These are phyloP conservation scores for Paecilomyces variotii DNA, from an alignment of 2,329 filamentous ascomycete species.

Conservation along the genomic window DNA sequence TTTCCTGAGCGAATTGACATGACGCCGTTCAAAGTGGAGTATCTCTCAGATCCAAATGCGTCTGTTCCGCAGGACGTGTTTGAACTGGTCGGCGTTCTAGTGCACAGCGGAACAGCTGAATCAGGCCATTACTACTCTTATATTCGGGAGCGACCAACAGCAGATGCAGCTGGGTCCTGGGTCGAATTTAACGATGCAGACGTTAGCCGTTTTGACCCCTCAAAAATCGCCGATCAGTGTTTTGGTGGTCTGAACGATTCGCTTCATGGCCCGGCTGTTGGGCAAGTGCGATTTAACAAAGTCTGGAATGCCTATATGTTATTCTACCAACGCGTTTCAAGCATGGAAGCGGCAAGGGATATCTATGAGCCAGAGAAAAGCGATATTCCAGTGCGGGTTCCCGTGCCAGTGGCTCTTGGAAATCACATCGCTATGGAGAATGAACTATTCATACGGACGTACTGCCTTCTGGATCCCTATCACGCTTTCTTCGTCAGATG, in stretches of 20 bases:
- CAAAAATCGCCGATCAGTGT: constrained; percentile 64
- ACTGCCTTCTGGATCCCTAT: constrained; percentile 68
- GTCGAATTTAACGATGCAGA: constrained; percentile 91
- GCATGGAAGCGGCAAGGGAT: constrained; percentile 49
- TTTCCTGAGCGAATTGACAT: constrained; percentile 82
- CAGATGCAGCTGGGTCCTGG: constrained; percentile 52
- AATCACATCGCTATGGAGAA: constrained; percentile 64
- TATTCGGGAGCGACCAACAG: constrained; percentile 66
- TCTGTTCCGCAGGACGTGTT: constrained; percentile 64
- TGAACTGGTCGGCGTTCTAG: constrained; percentile 87
- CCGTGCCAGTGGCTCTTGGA: constrained; percentile 38
- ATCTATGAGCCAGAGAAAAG: constrained; percentile 37
- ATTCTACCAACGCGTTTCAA: constrained; percentile 79
- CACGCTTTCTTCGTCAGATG: constrained; percentile 61
- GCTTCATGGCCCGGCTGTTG: constrained; percentile 39
- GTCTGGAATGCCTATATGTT: constrained; percentile 90
- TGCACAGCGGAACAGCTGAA: constrained; percentile 87
- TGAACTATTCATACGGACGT: constrained; percentile 61
- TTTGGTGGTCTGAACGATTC: constrained; percentile 65
- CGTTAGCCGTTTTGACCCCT: constrained; percentile 67
- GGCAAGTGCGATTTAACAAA: constrained; percentile 51
- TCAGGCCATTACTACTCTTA: constrained; percentile 98
- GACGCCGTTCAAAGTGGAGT: constrained; percentile 79
- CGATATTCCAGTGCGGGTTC: constrained; percentile 42
- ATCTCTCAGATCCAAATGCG: constrained; percentile 58